A percentile compares a stretch with the other conserved stretches of the same genome.
phyloP scores from a whole-genome alignment of 306 rosid genomes.

The Prunus dulcis region DNA sequence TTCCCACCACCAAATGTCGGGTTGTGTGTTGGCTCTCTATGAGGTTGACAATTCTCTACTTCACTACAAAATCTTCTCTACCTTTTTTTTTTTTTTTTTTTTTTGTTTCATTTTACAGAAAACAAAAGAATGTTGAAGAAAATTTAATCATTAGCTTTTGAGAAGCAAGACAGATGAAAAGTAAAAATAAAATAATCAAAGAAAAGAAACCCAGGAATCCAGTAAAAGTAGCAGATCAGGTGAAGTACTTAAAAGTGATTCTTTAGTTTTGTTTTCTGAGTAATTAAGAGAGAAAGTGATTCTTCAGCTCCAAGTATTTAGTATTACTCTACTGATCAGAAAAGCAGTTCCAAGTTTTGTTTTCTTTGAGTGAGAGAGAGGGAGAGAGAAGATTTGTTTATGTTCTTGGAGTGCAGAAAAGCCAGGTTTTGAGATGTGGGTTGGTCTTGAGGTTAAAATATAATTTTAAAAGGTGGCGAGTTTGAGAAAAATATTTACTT shows the following conservation, averaged over 20 bases:
- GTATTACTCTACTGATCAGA: slow-evolving; percentile 25
- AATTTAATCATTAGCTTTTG: neutral
- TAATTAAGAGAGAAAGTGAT: neutral
- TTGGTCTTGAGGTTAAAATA: slow-evolving; percentile 28
- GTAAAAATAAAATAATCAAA: neutral
- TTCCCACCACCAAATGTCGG: slow-evolving; percentile 83
- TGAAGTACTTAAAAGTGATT: slow-evolving; percentile 20
- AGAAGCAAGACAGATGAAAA: slow-evolving; percentile 8
- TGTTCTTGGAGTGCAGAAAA: slow-evolving; percentile 31
- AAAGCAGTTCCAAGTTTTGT: slow-evolving; percentile 25
- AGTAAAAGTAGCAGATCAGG: slow-evolving; percentile 35
- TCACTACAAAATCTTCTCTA: neutral
- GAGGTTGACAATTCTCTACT: slow-evolving; percentile 22
- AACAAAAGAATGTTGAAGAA: slow-evolving; percentile 4
- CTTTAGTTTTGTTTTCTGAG: slow-evolving; percentile 23
- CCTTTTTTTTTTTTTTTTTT: neutral
- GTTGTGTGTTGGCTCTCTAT: slow-evolving; percentile 35
- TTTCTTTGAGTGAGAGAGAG: slow-evolving; percentile 26
- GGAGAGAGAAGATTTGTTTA: slow-evolving; percentile 3
- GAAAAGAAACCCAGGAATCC: slow-evolving; percentile 60
- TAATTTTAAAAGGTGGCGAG: slow-evolving; percentile 16
- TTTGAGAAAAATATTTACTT: slow-evolving; percentile 18
- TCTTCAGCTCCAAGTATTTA: slow-evolving; percentile 26
- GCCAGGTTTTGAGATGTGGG: slow-evolving; percentile 51
- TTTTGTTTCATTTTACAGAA: neutral